Base-by-base conservation (phyloP, 192 early-diverging fungal genomes). In the Dimargaris xerosporica region DNA sequence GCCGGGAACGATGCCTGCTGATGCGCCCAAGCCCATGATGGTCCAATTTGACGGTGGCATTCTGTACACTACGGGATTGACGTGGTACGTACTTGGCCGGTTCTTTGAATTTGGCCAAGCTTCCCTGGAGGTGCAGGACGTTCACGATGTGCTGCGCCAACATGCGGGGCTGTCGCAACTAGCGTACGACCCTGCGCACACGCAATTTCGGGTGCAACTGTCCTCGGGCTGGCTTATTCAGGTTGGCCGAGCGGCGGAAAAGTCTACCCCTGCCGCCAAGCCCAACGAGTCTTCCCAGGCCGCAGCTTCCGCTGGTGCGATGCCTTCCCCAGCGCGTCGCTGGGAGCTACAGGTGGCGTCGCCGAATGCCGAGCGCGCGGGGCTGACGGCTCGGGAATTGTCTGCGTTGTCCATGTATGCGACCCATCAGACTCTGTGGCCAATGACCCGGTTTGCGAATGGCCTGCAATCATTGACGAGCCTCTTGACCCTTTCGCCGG, bases 41-140 rank as follows among this genome's bases (percentile, higher is more conserved):
- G 5, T 51, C 21, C 50, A 13, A 10, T 6, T 51, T n/a, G 10
- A 29, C 13, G 16, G 41, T 59, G 23, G 34, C 17, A 13, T 59
- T n/a, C 56, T 59, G 13, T 39, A 39, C 41, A 59, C 29, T 17
- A 29, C 23, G 10, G 56, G 56, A 2, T 34, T 59, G 9, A 41
- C 56, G 31, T 59, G 56, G 56, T 59, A 59, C 41, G 16, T 59
- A 19, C 16, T 59, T 0, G 31, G 41, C 13, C 56, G 56, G 5
- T 59, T 39, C 23, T 39, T 39, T 34, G 15, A 41, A 17, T 42
- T 59, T 17, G 19, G 31, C 56, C 19, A 59, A 29, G 41, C 31
- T 0, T 16, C 31, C 16, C 31, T 59, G 5, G 56, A 59, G 31
- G 34, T 30, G 16, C 29, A 29, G 10, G 34, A 59, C 9, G 29